These are phyloP conservation scores for Teratosphaeria viscida DNA, from an alignment of 2,329 filamentous ascomycete species.

Conservation along the genomic window DNA sequence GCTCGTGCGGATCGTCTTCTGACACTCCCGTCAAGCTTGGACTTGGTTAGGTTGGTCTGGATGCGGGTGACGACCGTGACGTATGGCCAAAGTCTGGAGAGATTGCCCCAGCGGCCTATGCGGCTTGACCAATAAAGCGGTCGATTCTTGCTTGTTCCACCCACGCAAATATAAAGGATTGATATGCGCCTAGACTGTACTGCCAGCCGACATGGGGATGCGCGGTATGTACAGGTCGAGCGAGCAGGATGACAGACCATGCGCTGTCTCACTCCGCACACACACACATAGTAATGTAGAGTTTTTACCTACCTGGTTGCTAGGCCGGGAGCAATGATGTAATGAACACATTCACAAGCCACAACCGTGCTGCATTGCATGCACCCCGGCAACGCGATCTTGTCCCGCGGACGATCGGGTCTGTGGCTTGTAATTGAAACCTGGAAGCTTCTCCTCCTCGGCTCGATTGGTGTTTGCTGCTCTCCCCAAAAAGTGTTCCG, in stretches of 20 bases:
- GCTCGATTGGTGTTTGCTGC: background rate
- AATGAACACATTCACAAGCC: background rate
- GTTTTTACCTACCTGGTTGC: background rate
- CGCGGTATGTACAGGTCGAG: background rate
- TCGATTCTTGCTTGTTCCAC: background rate
- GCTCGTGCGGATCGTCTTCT: background rate
- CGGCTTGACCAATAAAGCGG: background rate
- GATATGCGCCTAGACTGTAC: background rate
- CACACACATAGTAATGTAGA: background rate
- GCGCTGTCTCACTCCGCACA: too few species aligned
- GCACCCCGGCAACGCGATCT: background rate
- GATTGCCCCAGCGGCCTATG: background rate
- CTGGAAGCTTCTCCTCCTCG: background rate
- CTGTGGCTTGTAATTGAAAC: background rate
- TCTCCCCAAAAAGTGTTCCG: background rate
- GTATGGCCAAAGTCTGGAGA: background rate
- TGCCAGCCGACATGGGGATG: background rate
- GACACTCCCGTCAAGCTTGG: background rate
- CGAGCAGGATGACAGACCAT: background rate
- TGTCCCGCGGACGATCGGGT: background rate
- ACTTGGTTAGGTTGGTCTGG: background rate
- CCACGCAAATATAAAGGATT: background rate
- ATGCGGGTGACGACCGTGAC: background rate
- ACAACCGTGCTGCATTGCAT: background rate
- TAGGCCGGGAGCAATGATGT: background rate